Percentiles rank a stretch among this genome's conserved stretches.
Conservation (phyloP, 2,329 filamentous ascomycete species). For the Exophiala dermatitidis region DNA sequence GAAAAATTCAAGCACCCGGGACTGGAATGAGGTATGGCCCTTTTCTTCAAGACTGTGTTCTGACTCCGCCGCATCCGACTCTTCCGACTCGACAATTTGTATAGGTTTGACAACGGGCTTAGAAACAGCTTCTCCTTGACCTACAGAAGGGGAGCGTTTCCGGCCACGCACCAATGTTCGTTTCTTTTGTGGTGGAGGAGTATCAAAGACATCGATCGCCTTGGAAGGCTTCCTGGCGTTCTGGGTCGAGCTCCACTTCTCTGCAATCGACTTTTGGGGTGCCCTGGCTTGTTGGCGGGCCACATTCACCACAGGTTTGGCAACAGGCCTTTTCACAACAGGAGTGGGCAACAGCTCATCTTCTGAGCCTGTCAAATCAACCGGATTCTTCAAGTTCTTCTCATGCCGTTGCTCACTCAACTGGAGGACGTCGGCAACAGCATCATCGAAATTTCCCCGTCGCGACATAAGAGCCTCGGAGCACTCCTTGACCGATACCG, state of each 20-base stretch:
- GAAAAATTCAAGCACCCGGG: slow-evolving; percentile 67
- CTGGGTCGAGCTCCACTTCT: slow-evolving; percentile 51
- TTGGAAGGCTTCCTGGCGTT: slow-evolving; percentile 27
- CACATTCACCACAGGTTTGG: slow-evolving; percentile 30
- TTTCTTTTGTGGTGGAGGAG: slow-evolving; percentile 28
- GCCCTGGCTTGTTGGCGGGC: slow-evolving; percentile 45
- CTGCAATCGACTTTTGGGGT: slow-evolving; percentile 49
- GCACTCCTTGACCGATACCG: slow-evolving; percentile 42
- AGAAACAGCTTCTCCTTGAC: slow-evolving; percentile 26
- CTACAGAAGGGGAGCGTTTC: slow-evolving; percentile 32
- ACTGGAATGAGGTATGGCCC: slow-evolving; percentile 35
- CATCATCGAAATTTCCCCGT: slow-evolving; percentile 50
- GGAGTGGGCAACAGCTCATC: slow-evolving; percentile 36
- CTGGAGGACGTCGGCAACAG: slow-evolving; percentile 43
- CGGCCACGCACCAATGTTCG: slow-evolving; percentile 46
- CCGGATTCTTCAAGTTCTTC: slow-evolving; percentile 16
- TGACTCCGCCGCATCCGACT: slow-evolving; percentile 37
- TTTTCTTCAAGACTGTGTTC: slow-evolving; percentile 38
- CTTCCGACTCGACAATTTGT: slow-evolving; percentile 35
- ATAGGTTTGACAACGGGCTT: slow-evolving; percentile 8
- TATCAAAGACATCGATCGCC: slow-evolving; percentile 24
- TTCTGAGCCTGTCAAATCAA: slow-evolving; percentile 35
- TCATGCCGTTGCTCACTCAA: slow-evolving; percentile 31
- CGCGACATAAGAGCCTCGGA: slow-evolving; percentile 45
- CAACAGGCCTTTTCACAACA: slow-evolving; percentile 27